Evolutionary conservation across 345 rosid genomes (phyloP), one percentile per base, ranked within the genome.

Genomic region (Mangifera indica): DNA sequence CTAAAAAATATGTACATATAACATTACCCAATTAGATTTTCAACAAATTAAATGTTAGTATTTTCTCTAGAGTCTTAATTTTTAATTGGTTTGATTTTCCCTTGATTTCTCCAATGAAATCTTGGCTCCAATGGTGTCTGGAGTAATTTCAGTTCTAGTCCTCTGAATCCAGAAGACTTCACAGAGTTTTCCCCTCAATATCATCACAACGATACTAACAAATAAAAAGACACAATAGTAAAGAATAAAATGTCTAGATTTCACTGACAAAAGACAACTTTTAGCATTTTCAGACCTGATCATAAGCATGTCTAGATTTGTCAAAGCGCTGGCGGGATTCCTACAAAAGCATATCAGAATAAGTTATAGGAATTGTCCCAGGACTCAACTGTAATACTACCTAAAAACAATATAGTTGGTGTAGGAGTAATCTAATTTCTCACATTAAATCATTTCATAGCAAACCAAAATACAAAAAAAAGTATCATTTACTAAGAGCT

Each of bases 311-410:
- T 42, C 71, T 66, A 55, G 93, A 86, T 78, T 85, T 87, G 76
- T 87, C 86, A 78, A 85, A 85, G 61, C 85, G 90, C 46, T 76
- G 82, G 17, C 91, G 93, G 45, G 93, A 89, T 74, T 93, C 98
- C 98, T 90, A 84, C 64, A 81, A 73, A 57, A 58, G 48, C 64
- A 65, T 46, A 54, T 68, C 72, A 59, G 49, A 60, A 60, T 5
- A 22, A 60, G 20, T 20, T 10, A 34, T 32, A 25, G 2, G 52
- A 24, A 34, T 53, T 20, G 61, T 67, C 61, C 34, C 18, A 12
- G 4, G 7, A 55, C 13, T 24, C 17, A 57, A 13, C 52, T 37
- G 22, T 42, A 24, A 34, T 1, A 25, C 29, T 10, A 53, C 21
- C 26, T n/a, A 14, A 11, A 67, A 24, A 46, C 12, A 29, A 67